phyloP scores from a whole-genome alignment of 257 asterid genomes.

The Forsythia viridissima region DNA sequence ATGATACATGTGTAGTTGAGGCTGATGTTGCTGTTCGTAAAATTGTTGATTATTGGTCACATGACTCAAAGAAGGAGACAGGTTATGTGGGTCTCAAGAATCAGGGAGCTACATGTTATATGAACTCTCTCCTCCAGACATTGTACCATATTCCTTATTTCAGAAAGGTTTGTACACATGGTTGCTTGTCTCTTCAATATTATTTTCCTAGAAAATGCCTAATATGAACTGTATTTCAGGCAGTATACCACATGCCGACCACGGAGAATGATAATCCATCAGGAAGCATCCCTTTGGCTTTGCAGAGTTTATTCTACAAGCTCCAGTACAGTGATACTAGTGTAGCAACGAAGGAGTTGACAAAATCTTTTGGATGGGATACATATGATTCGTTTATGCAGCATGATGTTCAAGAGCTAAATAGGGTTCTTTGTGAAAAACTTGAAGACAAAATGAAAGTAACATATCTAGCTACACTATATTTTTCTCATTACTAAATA shows the following conservation, averaged over 20 bases:
- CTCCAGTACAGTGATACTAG: slow-evolving; percentile 78
- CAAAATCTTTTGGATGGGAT: slow-evolving; percentile 88
- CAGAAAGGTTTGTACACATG: slow-evolving; percentile 46
- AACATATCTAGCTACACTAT: slow-evolving; percentile 16
- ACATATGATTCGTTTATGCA: slow-evolving; percentile 83
- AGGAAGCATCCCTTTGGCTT: slow-evolving; percentile 83
- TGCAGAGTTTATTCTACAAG: slow-evolving; percentile 84
- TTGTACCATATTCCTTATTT: slow-evolving; percentile 71
- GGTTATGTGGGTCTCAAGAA: slow-evolving; percentile 75
- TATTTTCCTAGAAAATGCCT: slow-evolving; percentile 19
- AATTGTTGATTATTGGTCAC: slow-evolving; percentile 61
- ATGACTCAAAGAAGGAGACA: slow-evolving; percentile 71
- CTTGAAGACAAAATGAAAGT: slow-evolving; percentile 95
- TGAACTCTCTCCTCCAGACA: slow-evolving; percentile 77
- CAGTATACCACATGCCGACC: slow-evolving; percentile 91
- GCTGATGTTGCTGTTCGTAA: slow-evolving; percentile 69
- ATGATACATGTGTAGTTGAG: slow-evolving; percentile 60
- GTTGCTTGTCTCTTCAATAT: neutral
- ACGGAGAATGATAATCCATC: slow-evolving; percentile 81
- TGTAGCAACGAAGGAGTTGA: slow-evolving; percentile 86
- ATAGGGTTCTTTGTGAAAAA: slow-evolving; percentile 81
- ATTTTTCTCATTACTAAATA: slow-evolving; percentile 19
- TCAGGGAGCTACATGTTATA: slow-evolving; percentile 78
- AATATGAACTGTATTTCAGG: slow-evolving; percentile 40
- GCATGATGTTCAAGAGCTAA: slow-evolving; percentile 88